Conservation (phyloP, 2,329 filamentous ascomycete genomes). For the Pseudogymnoascus sp. region DNA sequence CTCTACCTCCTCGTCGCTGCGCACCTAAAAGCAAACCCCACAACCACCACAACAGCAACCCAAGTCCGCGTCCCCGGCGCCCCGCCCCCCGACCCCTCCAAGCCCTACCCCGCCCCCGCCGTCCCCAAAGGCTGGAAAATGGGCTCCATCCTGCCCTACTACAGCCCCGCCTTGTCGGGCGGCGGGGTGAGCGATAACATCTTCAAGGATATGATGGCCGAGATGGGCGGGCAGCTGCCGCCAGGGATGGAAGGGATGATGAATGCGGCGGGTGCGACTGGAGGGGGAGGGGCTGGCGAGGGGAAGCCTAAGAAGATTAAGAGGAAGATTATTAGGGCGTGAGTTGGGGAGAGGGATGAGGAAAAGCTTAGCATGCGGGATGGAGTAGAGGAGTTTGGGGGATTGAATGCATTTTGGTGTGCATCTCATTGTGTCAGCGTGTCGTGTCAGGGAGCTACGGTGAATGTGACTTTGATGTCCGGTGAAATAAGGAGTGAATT, state of each 20-base stretch:
- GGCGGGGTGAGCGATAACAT: constrained; percentile 92
- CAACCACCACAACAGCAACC: constrained; percentile 62
- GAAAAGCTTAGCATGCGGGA: background rate
- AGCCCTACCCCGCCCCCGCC: constrained; percentile 62
- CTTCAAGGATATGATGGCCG: constrained; percentile 92
- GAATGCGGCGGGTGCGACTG: constrained; percentile 31
- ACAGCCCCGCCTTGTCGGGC: constrained; percentile 82
- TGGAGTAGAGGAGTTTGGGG: background rate
- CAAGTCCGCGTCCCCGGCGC: constrained; percentile 64
- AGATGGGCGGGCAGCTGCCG: constrained; percentile 53
- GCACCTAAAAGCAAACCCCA: constrained; percentile 71
- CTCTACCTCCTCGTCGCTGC: constrained; percentile 73
- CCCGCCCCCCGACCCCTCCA: constrained; percentile 50
- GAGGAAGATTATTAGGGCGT: constrained; percentile 30
- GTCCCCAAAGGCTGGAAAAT: constrained; percentile 90
- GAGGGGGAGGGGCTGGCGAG: constrained; percentile 22
- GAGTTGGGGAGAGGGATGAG: too few relatives aligned
- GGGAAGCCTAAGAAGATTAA: constrained; percentile 40
- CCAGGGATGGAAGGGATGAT: constrained; percentile 43
- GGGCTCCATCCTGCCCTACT: constrained; percentile 70
- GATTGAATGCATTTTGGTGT: too few relatives aligned
- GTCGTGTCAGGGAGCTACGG: background rate
- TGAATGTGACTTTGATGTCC: background rate
- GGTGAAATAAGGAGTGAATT: background rate
- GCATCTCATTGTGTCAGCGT: too few relatives aligned